phyloP scores from a whole-genome alignment of 2,329 filamentous ascomycete species.

The Ophiostoma piceae region DNA sequence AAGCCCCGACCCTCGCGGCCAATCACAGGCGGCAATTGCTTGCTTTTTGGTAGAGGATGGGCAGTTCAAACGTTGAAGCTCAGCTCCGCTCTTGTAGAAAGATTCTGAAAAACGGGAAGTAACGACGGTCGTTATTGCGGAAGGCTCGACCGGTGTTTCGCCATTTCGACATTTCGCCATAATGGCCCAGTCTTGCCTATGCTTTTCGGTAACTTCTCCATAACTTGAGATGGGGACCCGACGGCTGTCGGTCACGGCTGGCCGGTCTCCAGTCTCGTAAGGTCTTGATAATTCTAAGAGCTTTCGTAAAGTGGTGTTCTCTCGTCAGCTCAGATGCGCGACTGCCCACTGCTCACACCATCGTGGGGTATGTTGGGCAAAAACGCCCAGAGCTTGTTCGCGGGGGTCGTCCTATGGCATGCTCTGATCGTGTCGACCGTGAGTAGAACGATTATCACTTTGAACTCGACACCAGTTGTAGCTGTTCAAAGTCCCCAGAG shows the following conservation, averaged over 20 bases:
- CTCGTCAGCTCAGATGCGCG: not conserved
- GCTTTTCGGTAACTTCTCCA: not conserved
- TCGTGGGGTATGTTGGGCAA: not conserved
- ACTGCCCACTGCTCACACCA: slow-evolving; percentile 1
- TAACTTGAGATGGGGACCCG: not conserved
- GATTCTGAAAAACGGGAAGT: not conserved
- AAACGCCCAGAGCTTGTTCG: not conserved
- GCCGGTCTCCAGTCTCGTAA: not conserved
- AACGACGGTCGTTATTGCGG: slow-evolving; percentile 15
- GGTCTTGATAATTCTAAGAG: not conserved
- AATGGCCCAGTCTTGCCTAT: not conserved
- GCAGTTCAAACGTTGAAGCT: not conserved
- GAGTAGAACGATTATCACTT: too few species aligned
- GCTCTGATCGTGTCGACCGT: not conserved
- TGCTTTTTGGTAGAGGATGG: not conserved
- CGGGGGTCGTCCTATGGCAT: not conserved
- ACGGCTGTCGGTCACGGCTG: slow-evolving; percentile 13
- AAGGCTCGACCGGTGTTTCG: slow-evolving; percentile 16
- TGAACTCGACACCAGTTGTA: too few species aligned
- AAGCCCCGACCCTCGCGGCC: slow-evolving; percentile 10
- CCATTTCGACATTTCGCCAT: slow-evolving; percentile 17
- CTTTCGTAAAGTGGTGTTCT: not conserved
- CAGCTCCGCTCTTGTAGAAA: not conserved
- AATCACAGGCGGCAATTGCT: slow-evolving; percentile 17
- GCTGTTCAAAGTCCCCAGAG: not conserved